Conservation (phyloP, 2,329 filamentous ascomycete genomes). For the Phyllosticta citrichinensis region DNA sequence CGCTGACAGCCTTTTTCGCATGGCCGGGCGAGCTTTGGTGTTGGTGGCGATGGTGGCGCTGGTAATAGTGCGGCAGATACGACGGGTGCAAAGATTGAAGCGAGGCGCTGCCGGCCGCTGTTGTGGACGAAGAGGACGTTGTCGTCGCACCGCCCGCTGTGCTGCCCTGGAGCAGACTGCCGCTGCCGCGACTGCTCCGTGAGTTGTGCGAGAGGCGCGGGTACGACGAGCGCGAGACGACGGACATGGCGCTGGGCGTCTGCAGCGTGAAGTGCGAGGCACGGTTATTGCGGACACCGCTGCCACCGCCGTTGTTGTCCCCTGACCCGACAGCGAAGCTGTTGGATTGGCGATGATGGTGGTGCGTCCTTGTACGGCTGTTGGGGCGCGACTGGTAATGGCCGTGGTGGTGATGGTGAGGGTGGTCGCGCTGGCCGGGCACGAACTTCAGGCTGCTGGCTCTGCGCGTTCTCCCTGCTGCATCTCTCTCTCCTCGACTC, state of each 20-base stretch:
- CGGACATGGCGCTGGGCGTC: conserved; percentile 8
- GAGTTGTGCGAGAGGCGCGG: background rate
- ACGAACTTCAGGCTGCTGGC: conserved; percentile 2
- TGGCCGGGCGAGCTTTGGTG: background rate
- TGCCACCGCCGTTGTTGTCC: background rate
- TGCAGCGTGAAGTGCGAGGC: background rate
- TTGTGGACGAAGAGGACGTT: background rate
- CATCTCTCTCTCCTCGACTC: background rate
- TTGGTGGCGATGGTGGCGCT: background rate
- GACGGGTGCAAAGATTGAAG: background rate
- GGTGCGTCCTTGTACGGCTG: background rate
- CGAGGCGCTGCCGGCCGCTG: background rate
- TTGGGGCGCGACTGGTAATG: background rate
- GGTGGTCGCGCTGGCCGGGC: background rate
- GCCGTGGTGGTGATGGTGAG: background rate
- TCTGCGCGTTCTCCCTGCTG: background rate
- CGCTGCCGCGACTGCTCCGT: background rate
- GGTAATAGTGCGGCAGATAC: background rate
- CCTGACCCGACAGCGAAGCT: background rate
- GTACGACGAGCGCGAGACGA: background rate
- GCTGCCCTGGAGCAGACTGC: background rate
- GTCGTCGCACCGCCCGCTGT: background rate
- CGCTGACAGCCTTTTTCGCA: background rate
- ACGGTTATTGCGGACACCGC: background rate
- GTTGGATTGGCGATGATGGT: background rate